Evolutionary conservation across 352 stramenopile species (phyloP).

Genomic region (Pythium vanterpoolii): DNA sequence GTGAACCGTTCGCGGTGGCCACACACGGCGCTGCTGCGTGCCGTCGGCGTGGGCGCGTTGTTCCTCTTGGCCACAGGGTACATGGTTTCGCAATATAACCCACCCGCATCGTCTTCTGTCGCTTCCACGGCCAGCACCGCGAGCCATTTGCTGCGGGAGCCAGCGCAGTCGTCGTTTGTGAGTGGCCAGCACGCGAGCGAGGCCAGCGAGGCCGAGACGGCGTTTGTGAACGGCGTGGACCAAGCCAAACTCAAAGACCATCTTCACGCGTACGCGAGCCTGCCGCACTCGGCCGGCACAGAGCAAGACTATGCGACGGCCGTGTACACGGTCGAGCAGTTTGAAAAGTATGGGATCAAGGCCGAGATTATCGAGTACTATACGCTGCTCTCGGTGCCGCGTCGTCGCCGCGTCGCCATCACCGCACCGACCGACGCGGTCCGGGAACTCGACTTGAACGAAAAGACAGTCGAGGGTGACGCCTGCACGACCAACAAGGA

Average conservation of each 20-base stretch:
- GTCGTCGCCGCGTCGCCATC: slow-evolving; percentile 40
- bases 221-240: slow-evolving; percentile 32
- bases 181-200: background rate
- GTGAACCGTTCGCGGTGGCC: background rate
- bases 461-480: slow-evolving; percentile 53
- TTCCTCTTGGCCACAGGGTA: slow-evolving; percentile 32
- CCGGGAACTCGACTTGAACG: slow-evolving; percentile 51
- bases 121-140: background rate
- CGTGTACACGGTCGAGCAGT: slow-evolving; percentile 37
- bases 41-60: slow-evolving; percentile 27
- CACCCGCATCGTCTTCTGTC: background rate
- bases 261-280: slow-evolving; percentile 17
- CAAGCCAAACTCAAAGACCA: slow-evolving; percentile 30
- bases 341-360: slow-evolving; percentile 28
- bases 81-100: slow-evolving; percentile 19
- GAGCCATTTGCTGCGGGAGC: background rate
- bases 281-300: slow-evolving; percentile 38
- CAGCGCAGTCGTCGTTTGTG: background rate
- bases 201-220: background rate
- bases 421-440: slow-evolving; percentile 29
- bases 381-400: slow-evolving; percentile 49
- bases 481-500: slow-evolving; percentile 50
- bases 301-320: slow-evolving; percentile 55
- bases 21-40: slow-evolving; percentile 4
- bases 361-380: slow-evolving; percentile 6